Evolutionary conservation across 208 protist species (phyloP).

Genomic region (Crithidia mellificae): DNA sequence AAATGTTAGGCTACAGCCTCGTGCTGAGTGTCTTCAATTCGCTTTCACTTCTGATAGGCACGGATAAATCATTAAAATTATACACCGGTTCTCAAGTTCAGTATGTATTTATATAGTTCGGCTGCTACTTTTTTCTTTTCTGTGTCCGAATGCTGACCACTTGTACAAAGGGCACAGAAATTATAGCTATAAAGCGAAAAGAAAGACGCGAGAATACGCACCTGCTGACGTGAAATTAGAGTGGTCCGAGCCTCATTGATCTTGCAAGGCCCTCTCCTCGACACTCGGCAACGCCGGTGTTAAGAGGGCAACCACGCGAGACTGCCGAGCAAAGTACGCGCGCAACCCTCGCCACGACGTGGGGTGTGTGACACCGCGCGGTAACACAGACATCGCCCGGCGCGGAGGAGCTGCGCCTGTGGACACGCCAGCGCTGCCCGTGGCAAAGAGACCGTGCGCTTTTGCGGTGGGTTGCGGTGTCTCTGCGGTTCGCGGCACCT

Average conservation of each 20-base stretch:
- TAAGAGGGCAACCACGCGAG: background rate
- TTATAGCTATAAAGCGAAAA: too few relatives aligned
- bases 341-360: slow-evolving; percentile 20
- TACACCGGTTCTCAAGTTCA: too few relatives aligned
- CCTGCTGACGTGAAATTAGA: too few relatives aligned
- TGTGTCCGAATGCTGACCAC: too few relatives aligned
- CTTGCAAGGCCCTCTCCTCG: background rate
- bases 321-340: slow-evolving; percentile 23
- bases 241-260: too few relatives aligned
- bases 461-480: background rate
- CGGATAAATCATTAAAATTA: too few relatives aligned
- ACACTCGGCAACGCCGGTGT: slow-evolving; percentile 1
- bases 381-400: slow-evolving; percentile 6
- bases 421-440: background rate
- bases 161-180: too few relatives aligned
- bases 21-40: too few relatives aligned
- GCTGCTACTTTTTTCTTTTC: too few relatives aligned
- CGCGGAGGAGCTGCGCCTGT: background rate
- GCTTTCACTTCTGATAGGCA: too few relatives aligned
- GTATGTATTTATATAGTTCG: too few relatives aligned
- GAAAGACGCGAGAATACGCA: background rate
- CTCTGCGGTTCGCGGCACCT: background rate
- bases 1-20: too few relatives aligned
- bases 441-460: background rate
- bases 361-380: slow-evolving; percentile 13